Base-by-base conservation (phyloP, 257 asterid species). In the Lavandula angustifolia region DNA sequence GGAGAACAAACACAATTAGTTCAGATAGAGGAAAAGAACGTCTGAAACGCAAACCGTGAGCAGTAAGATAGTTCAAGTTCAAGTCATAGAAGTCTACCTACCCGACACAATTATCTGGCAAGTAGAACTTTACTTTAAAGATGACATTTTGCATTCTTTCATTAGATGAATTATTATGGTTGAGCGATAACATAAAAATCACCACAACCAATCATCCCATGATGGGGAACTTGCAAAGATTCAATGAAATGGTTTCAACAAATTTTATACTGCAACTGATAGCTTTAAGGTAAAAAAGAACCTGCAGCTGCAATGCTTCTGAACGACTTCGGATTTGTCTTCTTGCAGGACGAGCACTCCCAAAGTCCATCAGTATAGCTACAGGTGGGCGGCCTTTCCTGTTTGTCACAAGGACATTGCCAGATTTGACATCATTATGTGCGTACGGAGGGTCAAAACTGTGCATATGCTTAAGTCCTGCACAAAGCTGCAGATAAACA, bases 381-480 rank as follows among this genome's bases (percentile, higher is more conserved):
- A 84, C 70, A 53, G 99, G 98, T 31, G 99, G 29, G 62, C 75
- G 83, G 68, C 92, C 98, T 84, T 85, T 94, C 81, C 86, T 86
- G 79, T 84, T 75, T 62, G 95, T 84, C 75, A 94, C 69, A 58
- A 90, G 98, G 80, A 90, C 84, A 72, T 94, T 94, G 40, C 96
- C 99, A 53, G 99, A 92, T 69, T 90, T 94, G 71, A 90, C 91
- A 78, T 94, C 99, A 69, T 94, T 94, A 77, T 94, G 99, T 1
- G 99, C 98, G 79, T 84, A 90, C 60, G 99, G 89, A 67, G 96
- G 95, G 49, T 94, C 92, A 76, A 83, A 84, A 79, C 78, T 79
- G 84, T 94, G 96, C 96, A 94, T 88, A 78, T 94, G 99, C 76
- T 86, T 68, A 71, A 94, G 88, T 76, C 98, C 99, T 80, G 98